Base-by-base conservation (phyloP, 345 rosid genomes). In the Gossypium turneri region DNA sequence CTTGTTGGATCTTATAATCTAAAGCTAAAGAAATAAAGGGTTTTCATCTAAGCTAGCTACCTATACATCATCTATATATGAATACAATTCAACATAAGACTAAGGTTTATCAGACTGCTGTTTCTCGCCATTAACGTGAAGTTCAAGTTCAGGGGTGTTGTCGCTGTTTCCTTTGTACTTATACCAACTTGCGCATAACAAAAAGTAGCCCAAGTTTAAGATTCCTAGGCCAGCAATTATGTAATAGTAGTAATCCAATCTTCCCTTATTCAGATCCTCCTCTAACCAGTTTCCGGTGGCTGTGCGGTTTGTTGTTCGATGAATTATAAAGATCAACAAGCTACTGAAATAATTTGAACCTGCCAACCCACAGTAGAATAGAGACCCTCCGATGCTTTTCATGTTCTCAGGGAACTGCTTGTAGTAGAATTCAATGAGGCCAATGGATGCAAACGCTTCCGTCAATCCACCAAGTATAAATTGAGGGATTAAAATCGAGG, bases 361-460 rank as follows among this genome's bases (percentile, higher is more conserved):
- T 10, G 72, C 80, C 16, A 50, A 17, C 24, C 80, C 76, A 38
- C 44, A 41, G n/a, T 38, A 78, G 67, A 72, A 73, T 6, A 38
- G 61, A 7, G 80, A 73, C 13, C 72, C 72, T 48, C 20, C 52
- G 13, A 65, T 65, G 70, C 69, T 85, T 65, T 63, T 85, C 88
- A 85, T 85, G 75, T 83, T 85, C 56, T 85, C 88, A 4, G 89
- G 87, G 60, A 86, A 84, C 75, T 86, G 86, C 74, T 84, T 86
- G 83, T 86, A 86, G 83, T 84, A 86, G 67, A 86, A 84, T 75
- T 82, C 89, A 76, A 81, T 66, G 47, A 80, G 84, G 41, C 84
- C 87, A 20, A 81, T 74, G 43, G 81, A 75, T 50, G 80, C 48
- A 66, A 80, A 82, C 9, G 88, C 88, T 76, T 89, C 91, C 0